Evolutionary conservation across 2,329 filamentous ascomycete genomes (phyloP).

Genomic region (Colletotrichum musae): DNA sequence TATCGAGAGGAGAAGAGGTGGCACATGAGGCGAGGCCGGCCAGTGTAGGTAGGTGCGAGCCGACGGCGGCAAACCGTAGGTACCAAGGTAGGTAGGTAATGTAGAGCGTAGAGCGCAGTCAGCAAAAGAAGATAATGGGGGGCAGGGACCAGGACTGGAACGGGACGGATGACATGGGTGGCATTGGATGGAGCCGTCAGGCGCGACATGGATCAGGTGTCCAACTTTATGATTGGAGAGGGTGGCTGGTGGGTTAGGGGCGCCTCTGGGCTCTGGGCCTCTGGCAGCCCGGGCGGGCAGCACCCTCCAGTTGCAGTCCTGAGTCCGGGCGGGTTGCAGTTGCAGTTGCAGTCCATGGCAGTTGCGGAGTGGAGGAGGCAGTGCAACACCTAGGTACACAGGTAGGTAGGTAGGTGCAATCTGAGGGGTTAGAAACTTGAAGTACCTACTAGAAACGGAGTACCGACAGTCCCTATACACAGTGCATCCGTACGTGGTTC

Average conservation of each 20-base stretch:
- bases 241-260: neutral
- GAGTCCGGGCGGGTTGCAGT: neutral
- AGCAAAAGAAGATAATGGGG: constrained; percentile 27
- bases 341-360: neutral
- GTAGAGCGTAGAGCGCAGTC: constrained; percentile 15
- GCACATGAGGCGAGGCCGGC: neutral
- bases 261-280: neutral
- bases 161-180: constrained; percentile 35
- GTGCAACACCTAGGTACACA: neutral
- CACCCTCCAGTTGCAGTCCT: neutral
- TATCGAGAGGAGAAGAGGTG: too few relatives aligned
- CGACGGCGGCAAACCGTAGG: constrained; percentile 24
- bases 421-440: too few relatives aligned
- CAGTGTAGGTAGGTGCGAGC: constrained; percentile 2
- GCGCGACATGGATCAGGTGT: constrained; percentile 33
- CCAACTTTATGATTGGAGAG: constrained; percentile 5
- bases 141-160: constrained; percentile 38
- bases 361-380: neutral
- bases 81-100: neutral
- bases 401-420: constrained; percentile 2
- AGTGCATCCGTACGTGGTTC: too few relatives aligned
- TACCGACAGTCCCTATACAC: too few relatives aligned
- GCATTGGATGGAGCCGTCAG: constrained; percentile 35
- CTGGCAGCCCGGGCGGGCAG: neutral
- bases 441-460: too few relatives aligned